phyloP scores from a whole-genome alignment of 371 early-diverging fungal species.

The Nematocida minor region DNA sequence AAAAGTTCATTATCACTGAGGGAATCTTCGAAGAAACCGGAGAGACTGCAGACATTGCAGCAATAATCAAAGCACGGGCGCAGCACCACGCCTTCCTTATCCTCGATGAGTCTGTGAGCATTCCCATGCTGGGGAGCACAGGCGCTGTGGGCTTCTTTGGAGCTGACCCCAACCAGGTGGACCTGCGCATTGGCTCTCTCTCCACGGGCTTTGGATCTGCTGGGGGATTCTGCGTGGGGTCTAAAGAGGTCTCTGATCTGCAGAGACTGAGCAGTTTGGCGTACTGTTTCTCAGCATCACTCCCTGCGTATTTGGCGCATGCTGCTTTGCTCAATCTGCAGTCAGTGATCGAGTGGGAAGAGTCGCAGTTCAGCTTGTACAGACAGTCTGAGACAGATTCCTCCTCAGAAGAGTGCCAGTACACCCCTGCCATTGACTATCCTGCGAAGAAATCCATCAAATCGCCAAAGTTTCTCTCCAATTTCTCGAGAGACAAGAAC shows the following conservation, averaged over 20 bases:
- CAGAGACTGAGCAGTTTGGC: conserved; percentile 81
- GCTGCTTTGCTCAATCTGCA: conserved; percentile 76
- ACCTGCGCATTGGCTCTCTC: conserved; percentile 84
- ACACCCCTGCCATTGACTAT: conserved; percentile 41
- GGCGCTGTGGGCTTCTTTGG: conserved; percentile 80
- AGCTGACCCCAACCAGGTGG: conserved; percentile 72
- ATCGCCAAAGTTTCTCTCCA: conserved; percentile 32
- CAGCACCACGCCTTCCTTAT: conserved; percentile 91
- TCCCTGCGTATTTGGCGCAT: conserved; percentile 86
- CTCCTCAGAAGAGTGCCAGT: conserved; percentile 14
- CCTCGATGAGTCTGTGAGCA: conserved; percentile 83
- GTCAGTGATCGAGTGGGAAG: conserved; percentile 29
- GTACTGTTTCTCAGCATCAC: conserved; percentile 92
- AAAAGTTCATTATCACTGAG: conserved; percentile 86
- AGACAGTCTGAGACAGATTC: background rate
- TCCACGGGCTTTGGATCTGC: conserved; percentile 74
- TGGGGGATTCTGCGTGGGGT: conserved; percentile 90
- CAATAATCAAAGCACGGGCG: conserved; percentile 78
- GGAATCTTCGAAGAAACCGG: conserved; percentile 86
- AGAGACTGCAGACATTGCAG: conserved; percentile 76
- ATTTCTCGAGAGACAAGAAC: conserved; percentile 22
- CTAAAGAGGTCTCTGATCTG: conserved; percentile 79
- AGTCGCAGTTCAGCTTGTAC: background rate
- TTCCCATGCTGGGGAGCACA: conserved; percentile 79
- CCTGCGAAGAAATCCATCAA: background rate